Conservation (phyloP, 176 grass and related monocot species). For the Avena insularis region DNA sequence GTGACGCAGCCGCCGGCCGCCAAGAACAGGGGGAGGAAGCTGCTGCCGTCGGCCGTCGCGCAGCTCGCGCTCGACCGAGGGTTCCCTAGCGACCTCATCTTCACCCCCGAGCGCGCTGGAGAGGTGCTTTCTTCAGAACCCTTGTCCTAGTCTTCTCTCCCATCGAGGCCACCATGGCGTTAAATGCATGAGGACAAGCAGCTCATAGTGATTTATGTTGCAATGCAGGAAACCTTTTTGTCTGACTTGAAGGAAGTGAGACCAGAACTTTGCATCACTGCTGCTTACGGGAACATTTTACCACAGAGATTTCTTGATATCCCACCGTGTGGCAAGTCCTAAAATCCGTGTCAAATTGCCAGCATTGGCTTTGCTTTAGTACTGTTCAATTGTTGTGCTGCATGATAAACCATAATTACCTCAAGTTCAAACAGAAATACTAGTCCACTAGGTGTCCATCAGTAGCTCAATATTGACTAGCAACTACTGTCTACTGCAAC, state of each 20-base stretch:
- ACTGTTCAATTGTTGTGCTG: not conserved
- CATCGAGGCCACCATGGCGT: not conserved
- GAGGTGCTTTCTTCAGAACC: constrained; percentile 47
- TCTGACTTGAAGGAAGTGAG: constrained; percentile 65
- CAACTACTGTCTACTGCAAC: not conserved
- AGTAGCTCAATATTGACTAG: not conserved
- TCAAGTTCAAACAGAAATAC: constrained; percentile 21
- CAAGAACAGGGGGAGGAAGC: constrained; percentile 74
- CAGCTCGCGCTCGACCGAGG: constrained; percentile 69
- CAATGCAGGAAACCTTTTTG: constrained; percentile 73
- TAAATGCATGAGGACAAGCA: not conserved
- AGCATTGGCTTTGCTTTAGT: not conserved
- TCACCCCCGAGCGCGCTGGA: constrained; percentile 66
- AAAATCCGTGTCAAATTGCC: not conserved
- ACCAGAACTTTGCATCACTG: constrained; percentile 89
- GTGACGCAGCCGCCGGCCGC: constrained; percentile 76
- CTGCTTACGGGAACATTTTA: constrained; percentile 93
- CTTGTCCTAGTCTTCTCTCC: not conserved
- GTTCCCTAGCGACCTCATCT: constrained; percentile 76
- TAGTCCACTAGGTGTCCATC: not conserved
- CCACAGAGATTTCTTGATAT: constrained; percentile 95
- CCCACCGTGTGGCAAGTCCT: constrained; percentile 60
- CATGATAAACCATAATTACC: not conserved
- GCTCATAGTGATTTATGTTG: constrained; percentile 21
- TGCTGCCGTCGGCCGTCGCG: constrained; percentile 74